Evolutionary conservation across 768 basidiomycete genomes (phyloP), one percentile per base, ranked within the genome.

Genomic region (Ephemerocybe angulata): DNA sequence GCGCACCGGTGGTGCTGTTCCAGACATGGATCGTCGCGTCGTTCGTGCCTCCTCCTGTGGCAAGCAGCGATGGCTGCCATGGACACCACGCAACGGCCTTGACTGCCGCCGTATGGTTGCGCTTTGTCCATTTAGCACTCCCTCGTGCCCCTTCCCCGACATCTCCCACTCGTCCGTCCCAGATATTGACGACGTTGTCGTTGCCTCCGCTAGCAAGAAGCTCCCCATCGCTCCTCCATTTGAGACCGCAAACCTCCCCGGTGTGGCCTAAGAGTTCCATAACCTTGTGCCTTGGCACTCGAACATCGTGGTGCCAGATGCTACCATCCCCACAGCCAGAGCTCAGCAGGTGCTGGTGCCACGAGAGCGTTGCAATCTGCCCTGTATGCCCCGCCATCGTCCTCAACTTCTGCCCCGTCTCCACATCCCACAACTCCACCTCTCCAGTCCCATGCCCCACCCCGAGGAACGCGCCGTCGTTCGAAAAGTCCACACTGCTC

Each of bases 21-120:
- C 93, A 94, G 48, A 96, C 74, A 63, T 95, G 87, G 63, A 93
- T 84, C 5, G 87, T 89, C 30, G 91, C 90, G 67, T 99, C 97
- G 60, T 89, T 89, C 2, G 96, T 95, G 0, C 97, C 97, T 0
- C 97, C 96, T 0, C 97, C 97, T 0, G 90, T 86, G 2, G 96
- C 95, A 49, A 98, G 83, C 17, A 98, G 78, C 2, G 88, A 86
- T 0, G 87, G 83, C 70, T 94, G 90, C 97, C 97, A 98, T 0
- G 96, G 93, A 59, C 93, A 96, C 93, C 97, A 99, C 1, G 93
- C 93, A 52, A 99, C 75, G 1, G 94, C 95, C 76, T 89, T 89
- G 55, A 88, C 87, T 1, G 93, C 93, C 0, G 93, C 93, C 0
- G 88, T 90, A 67, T 96, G 93, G 66, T 91, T 93, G 43, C 88